Base-by-base conservation (phyloP, 176 grass and related monocot genomes). In the Zizania latifolia region DNA sequence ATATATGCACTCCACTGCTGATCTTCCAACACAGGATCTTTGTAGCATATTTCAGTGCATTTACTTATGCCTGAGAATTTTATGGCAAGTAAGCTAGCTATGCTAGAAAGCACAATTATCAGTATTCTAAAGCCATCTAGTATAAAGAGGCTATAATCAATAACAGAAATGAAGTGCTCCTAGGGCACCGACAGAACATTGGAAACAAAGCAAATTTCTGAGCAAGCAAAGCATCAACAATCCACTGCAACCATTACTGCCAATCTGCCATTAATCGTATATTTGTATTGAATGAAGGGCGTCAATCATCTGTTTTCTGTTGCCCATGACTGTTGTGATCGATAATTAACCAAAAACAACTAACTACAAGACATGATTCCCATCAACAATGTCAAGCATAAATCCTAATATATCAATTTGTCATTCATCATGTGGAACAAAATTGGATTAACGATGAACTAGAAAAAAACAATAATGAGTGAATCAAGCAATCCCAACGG, bases 41-140 rank as follows among this genome's bases (percentile, higher is more conserved):
- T 97, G 77, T 93, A 93, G 45, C 94, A 97, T 64, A 97, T 93
- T 56, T 91, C 90, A 13, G 92, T 90, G 66, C 94, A 97, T 72
- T 91, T 92, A 60, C 86, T 81, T 75, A 93, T 63, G 76, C 90
- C 94, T 97, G 83, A 23, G 33, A 14, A 86, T 61, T 68, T 77
- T 0, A 70, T 35, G 78, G n/a, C 6, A 0, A 39, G 46, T 23
- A 62, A 76, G 37, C 58, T 71, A 29, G 13, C 10, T 13, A 56
- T 22, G 13, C 2, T 5, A 19, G 17, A 63, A 55, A 6, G 8
- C 4, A 51, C 17, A 50, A 15, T 1, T 35, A 26, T 27, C 38
- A 72, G 35, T 27, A 16, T 68, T 17, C 13, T 8, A n/a, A 29
- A 2, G 55, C 22, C 1, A 34, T n/a, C n/a, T n/a, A n/a, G n/a